phyloP scores from a whole-genome alignment of 495 filamentous ascomycete species.

The Neurospora sp. region DNA sequence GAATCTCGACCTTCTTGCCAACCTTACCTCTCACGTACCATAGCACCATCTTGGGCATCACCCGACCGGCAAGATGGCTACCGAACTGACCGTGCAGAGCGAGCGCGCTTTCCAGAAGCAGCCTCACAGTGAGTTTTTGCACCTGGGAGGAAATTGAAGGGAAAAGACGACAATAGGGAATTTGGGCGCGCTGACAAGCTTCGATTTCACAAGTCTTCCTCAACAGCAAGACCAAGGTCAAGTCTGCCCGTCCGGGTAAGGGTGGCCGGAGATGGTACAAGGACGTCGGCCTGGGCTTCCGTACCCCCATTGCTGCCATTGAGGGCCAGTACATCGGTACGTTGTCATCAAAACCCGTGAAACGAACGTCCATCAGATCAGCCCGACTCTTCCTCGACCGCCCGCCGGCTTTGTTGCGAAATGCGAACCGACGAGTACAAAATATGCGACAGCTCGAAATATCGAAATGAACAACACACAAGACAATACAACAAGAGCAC shows the following conservation, averaged over 20 bases:
- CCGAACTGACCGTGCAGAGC: conserved; percentile 95
- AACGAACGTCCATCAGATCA: background rate
- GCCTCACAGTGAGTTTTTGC: conserved; percentile 59
- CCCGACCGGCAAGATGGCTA: conserved; percentile 77
- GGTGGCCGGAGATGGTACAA: conserved; percentile 91
- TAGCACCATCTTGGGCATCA: conserved; percentile 20
- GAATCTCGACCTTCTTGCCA: conserved; percentile 11
- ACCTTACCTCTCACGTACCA: conserved; percentile 8
- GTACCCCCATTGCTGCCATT: conserved; percentile 94
- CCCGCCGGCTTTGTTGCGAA: background rate
- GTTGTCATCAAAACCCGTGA: conserved; percentile 25
- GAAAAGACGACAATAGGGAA: background rate
- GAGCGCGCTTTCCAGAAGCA: conserved; percentile 99
- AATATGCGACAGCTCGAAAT: background rate
- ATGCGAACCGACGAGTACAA: background rate
- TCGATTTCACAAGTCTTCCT: conserved; percentile 56
- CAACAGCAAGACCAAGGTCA: conserved; percentile 82
- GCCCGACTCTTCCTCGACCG: background rate
- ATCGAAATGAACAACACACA: background rate
- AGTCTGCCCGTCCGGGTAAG: conserved; percentile 77
- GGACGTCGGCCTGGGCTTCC: conserved; percentile 97
- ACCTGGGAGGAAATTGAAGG: background rate
- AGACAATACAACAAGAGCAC: background rate
- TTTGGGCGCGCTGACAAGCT: conserved; percentile 10
- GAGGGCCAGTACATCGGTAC: conserved; percentile 98